These are phyloP conservation scores for Apostasia ramifera DNA, from an alignment of 106 monocot species.

Conservation along the genomic window DNA sequence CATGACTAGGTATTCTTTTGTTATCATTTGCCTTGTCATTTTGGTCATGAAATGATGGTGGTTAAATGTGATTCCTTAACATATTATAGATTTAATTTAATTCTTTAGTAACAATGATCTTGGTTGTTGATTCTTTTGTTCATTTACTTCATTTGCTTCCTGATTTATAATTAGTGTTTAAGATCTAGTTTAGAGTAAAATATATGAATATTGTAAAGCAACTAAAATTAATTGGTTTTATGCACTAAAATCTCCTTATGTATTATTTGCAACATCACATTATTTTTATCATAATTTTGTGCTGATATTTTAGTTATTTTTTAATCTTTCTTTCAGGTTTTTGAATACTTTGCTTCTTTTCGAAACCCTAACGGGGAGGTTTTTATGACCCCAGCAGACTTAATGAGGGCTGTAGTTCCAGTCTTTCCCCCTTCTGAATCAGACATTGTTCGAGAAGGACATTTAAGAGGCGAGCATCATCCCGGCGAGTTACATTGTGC, in stretches of 20 bases:
- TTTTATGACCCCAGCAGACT: conserved; percentile 74
- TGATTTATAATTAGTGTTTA: background rate
- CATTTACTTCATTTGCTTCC: too few relatives aligned
- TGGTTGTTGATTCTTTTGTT: too few relatives aligned
- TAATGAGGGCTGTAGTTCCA: conserved; percentile 89
- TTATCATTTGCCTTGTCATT: too few relatives aligned
- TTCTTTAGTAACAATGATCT: too few relatives aligned
- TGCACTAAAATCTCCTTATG: background rate
- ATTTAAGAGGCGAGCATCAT: conserved; percentile 59
- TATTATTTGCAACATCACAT: background rate
- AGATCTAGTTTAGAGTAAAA: background rate
- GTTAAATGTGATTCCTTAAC: too few relatives aligned
- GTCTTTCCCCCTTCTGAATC: conserved; percentile 95
- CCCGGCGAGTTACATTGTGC: conserved; percentile 70
- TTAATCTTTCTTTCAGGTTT: conserved; percentile 38
- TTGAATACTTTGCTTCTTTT: conserved; percentile 85
- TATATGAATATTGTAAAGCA: background rate
- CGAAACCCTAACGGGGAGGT: conserved; percentile 53
- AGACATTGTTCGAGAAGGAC: conserved; percentile 53
- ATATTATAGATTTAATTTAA: too few relatives aligned
- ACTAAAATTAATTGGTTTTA: background rate
- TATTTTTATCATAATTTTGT: background rate
- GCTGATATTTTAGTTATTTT: background rate
- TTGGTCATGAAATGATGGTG: too few relatives aligned
- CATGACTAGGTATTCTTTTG: too few relatives aligned